Evolutionary conservation across 169 alveolate genomes (phyloP).

Genomic region (Sarcocystis neurona): DNA sequence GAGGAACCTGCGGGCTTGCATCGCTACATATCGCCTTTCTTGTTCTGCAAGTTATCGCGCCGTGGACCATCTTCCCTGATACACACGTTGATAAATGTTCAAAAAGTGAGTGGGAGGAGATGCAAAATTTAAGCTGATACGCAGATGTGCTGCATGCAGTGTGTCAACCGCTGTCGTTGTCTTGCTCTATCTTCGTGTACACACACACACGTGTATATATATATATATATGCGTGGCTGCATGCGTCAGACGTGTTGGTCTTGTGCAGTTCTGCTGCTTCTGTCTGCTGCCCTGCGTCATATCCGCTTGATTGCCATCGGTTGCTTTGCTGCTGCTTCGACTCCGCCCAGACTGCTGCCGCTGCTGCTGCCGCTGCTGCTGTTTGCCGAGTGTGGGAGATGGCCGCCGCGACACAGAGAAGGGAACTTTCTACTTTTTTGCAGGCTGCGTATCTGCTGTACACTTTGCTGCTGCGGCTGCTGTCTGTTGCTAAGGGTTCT

Average conservation of each 20-base stretch:
- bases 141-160: too few species aligned
- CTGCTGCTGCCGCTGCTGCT: too few species aligned
- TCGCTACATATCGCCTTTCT: constrained; percentile 96
- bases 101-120: neutral
- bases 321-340: neutral
- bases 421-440: too few species aligned
- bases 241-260: neutral
- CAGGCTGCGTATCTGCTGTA: too few species aligned
- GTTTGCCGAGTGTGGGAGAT: too few species aligned
- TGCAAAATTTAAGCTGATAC: neutral
- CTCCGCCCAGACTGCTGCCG: neutral
- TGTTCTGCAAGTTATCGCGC: constrained; percentile 95
- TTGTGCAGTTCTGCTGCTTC: too few species aligned
- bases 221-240: neutral
- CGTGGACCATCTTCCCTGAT: constrained; percentile 84
- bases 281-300: neutral
- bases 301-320: neutral
- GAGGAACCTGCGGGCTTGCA: constrained; percentile 87
- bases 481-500: neutral
- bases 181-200: neutral
- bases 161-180: neutral
- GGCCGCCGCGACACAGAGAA: too few species aligned
- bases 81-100: neutral
- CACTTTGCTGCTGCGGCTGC: neutral
- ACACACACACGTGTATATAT: neutral